Evolutionary conservation across 1,284 basidiomycete genomes (phyloP), one percentile per base, ranked within the genome.

Genomic region (Sutorius eximius): DNA sequence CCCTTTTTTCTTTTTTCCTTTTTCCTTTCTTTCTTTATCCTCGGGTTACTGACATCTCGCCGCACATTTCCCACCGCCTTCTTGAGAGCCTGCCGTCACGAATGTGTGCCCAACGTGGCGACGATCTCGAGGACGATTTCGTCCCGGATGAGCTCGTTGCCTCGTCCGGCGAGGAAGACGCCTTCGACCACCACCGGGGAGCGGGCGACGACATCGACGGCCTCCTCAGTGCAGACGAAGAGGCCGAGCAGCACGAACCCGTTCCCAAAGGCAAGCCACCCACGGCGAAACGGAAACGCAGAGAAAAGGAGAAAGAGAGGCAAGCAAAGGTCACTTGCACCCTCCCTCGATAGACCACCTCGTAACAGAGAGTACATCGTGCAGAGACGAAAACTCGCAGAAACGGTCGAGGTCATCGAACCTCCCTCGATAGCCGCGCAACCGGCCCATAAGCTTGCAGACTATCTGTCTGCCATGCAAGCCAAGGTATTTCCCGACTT

Each of bases 121-220:
- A 93, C 75, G 88, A 89, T 73, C 77, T 93, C 18, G 87, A 87
- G 42, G 90, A 93, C 65, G 88, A 92, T 63, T 90, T 89, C 66
- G 75, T 88, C 40, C 79, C 80, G 30, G 90, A 93, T 60, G 86
- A 87, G 47, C 73, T 82, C 22, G 80, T 89, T 1, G 83, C 82
- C 1, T 69, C 81, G 15, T 86, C 83, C 2, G 81, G 75, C 22
- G 82, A 81, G 16, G 85, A 82, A 38, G 80, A 79, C 18, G 71
- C 62, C n/a, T 68, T 75, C n/a, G 76, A 78, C 50, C 60, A 69
- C 9, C 77, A 73, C 44, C 62, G 67, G 12, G 73, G 60, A 6
- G 69, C 71, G n/a, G 72, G 66, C 8, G 77, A 78, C 24, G 75
- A 77, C 49, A 68, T 75, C 36, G 68, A 63, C 10, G 73, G 65